Conservation (phyloP, 805 yeast genomes). For the Pichia scutulata region DNA sequence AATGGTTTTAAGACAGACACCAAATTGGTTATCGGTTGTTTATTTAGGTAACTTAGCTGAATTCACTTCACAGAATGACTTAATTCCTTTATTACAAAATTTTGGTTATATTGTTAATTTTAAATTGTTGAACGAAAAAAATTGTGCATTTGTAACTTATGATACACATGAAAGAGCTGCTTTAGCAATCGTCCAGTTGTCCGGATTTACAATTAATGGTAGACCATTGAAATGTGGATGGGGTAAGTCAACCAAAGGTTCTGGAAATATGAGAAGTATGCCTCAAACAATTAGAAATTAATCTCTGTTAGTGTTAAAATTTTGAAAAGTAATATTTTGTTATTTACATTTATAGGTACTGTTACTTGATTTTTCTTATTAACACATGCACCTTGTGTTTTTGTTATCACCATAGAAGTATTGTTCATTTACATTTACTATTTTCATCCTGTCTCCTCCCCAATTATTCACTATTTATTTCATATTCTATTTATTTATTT, state of each 20-base stretch:
- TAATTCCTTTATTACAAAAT: constrained; percentile 64
- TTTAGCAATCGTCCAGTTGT: constrained; percentile 71
- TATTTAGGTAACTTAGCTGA: constrained; percentile 82
- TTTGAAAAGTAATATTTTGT: not conserved
- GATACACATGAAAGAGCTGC: constrained; percentile 88
- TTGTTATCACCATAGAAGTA: not conserved
- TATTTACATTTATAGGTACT: not conserved
- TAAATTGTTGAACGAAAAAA: constrained; percentile 71
- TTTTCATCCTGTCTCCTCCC: not conserved
- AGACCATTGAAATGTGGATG: constrained; percentile 78
- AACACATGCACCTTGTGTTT: not conserved
- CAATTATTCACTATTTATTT: not conserved
- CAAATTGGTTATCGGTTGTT: constrained; percentile 79
- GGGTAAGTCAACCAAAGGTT: constrained; percentile 46
- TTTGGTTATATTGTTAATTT: constrained; percentile 81
- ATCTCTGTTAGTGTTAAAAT: not conserved
- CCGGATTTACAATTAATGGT: constrained; percentile 66
- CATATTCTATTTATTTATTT: not conserved
- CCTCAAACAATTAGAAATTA: constrained; percentile 5
- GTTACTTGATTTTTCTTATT: not conserved
- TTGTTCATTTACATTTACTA: not conserved
- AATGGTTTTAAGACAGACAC: constrained; percentile 66
- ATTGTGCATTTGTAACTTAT: constrained; percentile 83
- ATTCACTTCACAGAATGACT: constrained; percentile 61
- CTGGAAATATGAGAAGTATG: not conserved